These are phyloP conservation scores for Deinandra increscens DNA, from an alignment of 129 eudicot genomes.

Conservation along the genomic window DNA sequence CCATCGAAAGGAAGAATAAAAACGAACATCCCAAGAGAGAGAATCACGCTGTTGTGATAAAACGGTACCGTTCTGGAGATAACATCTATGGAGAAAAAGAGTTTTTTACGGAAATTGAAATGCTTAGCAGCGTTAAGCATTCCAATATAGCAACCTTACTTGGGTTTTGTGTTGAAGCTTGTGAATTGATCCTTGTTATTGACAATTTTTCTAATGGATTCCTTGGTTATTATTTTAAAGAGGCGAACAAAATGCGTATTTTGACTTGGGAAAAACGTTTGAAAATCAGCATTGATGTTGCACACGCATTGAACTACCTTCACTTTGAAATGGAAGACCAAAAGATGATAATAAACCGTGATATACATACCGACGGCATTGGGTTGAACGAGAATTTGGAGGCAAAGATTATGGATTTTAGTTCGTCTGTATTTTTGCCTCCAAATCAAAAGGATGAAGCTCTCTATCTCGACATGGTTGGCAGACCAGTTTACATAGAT, in stretches of 20 bases:
- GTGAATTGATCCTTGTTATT: not conserved
- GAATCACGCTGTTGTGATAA: not conserved
- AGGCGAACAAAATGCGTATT: not conserved
- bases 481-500: not conserved
- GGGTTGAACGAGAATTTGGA: not conserved
- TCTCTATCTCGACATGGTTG: not conserved
- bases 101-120: not conserved
- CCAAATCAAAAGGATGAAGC: not conserved
- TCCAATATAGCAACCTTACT: not conserved
- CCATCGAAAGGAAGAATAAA: too few relatives aligned
- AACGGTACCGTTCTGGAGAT: not conserved
- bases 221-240: not conserved
- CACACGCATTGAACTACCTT: not conserved
- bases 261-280: not conserved
- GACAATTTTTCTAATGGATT: not conserved
- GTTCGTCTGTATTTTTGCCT: not conserved
- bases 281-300: not conserved
- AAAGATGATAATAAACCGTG: not conserved
- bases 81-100: not conserved
- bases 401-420: not conserved
- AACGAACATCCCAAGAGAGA: too few relatives aligned
- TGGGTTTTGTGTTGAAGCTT: not conserved
- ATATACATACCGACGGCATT: not conserved
- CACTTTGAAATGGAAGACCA: conserved; percentile 2
- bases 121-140: not conserved